Conservation (phyloP, 192 early-diverging fungal genomes). For the Rhizophagus prolifer region DNA sequence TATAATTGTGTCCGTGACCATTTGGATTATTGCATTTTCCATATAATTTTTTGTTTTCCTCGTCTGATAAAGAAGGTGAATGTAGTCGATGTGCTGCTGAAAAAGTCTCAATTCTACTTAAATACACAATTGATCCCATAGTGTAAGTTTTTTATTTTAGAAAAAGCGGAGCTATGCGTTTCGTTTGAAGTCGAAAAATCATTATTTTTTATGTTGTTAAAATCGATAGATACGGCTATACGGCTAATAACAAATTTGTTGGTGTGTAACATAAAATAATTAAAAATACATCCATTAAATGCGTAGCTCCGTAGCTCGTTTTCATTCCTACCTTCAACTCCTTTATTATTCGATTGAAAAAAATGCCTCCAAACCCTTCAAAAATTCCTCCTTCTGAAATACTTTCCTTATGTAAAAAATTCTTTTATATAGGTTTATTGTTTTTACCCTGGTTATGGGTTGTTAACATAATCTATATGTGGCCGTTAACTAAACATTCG, state of each 20-base stretch:
- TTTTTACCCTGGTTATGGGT: constrained; percentile 71
- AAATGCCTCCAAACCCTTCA: neutral
- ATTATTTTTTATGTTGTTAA: too few species aligned
- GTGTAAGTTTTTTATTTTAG: neutral
- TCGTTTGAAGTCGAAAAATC: too few species aligned
- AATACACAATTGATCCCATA: constrained; percentile 52
- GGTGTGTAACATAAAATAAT: too few species aligned
- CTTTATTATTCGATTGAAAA: too few species aligned
- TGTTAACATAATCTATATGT: constrained; percentile 68
- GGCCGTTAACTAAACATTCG: constrained; percentile 49
- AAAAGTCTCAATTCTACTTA: constrained; percentile 77
- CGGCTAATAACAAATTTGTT: too few species aligned
- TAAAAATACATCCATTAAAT: too few species aligned
- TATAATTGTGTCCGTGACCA: constrained; percentile 93
- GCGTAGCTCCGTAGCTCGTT: too few species aligned
- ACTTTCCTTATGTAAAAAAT: constrained; percentile 55
- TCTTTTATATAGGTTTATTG: constrained; percentile 57
- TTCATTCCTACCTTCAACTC: too few species aligned
- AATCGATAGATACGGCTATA: too few species aligned
- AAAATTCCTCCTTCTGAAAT: constrained; percentile 55
- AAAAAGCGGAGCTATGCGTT: too few species aligned
- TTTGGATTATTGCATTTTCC: constrained; percentile 88
- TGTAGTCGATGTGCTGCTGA: constrained; percentile 90
- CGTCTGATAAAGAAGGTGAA: constrained; percentile 65
- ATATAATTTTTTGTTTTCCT: constrained; percentile 72